Evolutionary conservation across 2,329 filamentous ascomycete genomes (phyloP), one percentile per base, ranked within the genome.

Genomic region (Penicillium sp.): DNA sequence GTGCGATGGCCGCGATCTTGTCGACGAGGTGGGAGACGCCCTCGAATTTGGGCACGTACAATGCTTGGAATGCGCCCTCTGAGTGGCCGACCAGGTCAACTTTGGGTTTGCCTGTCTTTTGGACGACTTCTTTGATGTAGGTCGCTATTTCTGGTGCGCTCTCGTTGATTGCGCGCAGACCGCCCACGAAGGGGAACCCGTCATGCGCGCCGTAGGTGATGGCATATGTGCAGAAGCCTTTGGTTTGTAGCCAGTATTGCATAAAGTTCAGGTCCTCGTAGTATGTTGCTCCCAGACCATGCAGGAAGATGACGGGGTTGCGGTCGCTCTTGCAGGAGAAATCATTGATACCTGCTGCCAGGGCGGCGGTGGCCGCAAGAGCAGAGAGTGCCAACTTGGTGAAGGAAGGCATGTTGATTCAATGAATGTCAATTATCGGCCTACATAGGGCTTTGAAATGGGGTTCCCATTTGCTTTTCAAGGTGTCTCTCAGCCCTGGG

Each of bases 11-110:
- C 11, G 67, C 65, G 16, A 70, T 52, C n/a, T 64, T 63, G 27
- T 70, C 65, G 12, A 71, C 41, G 7, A 65, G 35, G 9, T 53
- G 46, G 14, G 64, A 46, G 3, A 69, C 63, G 2, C 61, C 58
- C 19, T 68, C 59, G 54, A 70, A 69, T 38, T 71, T 71, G n/a
- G 68, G 67, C 9, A 70, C 68, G 42, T 71, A 71, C 2, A 75
- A 57, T 1, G 66, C 48, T 49, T 73, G 70, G 46, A 74, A 72
- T 5, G 62, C 72, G 36, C 72, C 72, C 55, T 75, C 72, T 2
- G 72, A 75, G 55, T 75, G 72, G 7, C 72, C 72, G 13, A 75
- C 70, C 0, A 75, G 49, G 46, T 75, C 66, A 27, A 75, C 60
- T 41, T 71, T 72, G n/a, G 46, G 36, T 4, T 68, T 66, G 9